Evolutionary conservation across 1,284 basidiomycete genomes (phyloP), one percentile per base, ranked within the genome.

Genomic region (Pascua sp.): DNA sequence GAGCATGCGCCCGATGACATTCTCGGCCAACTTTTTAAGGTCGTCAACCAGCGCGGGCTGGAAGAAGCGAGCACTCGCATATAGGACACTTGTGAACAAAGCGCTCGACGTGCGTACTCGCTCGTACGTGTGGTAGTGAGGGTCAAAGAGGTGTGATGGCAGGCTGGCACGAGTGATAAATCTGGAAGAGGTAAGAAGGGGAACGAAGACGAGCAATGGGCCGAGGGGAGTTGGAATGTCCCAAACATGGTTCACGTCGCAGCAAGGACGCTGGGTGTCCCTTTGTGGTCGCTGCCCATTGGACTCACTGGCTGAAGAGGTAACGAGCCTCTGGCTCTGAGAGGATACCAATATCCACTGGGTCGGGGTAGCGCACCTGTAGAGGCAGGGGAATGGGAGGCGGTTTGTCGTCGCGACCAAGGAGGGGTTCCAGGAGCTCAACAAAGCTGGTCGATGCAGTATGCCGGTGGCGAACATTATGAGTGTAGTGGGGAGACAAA

Each of bases 61-160:
- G 12, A 57, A 56, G 41, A 64, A 67, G 10, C 62, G 61, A 12
- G 61, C 24, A 11, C 66, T 49, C 0, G 63, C 67, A 8, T 55
- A 60, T 10, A 71, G 53, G 39, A 69, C 61, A 1, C 65, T 64
- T 3, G 65, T 61, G 51, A 68, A 62, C 7, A 71, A 59, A 0
- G 43, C 15, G 4, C 44, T 41, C 1, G 53, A 54, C 4, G 11
- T 2, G 8, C 47, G 44, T 2, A 62, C 42, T 8, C 57, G 55
- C n/a, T 56, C 57, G 16, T 54, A 56, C 2, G 60, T 62, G 46
- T 62, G 60, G 17, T 54, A 59, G 17, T 44, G 37, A 8, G 45
- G 42, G 18, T 62, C 60, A 24, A 62, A 62, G 5, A 62, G 40
- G 2, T 39, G 38, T 4, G 41, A 36, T 7, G 47, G 12, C 11